Conservation (phyloP, 306 rosid genomes). For the Myrica gale region DNA sequence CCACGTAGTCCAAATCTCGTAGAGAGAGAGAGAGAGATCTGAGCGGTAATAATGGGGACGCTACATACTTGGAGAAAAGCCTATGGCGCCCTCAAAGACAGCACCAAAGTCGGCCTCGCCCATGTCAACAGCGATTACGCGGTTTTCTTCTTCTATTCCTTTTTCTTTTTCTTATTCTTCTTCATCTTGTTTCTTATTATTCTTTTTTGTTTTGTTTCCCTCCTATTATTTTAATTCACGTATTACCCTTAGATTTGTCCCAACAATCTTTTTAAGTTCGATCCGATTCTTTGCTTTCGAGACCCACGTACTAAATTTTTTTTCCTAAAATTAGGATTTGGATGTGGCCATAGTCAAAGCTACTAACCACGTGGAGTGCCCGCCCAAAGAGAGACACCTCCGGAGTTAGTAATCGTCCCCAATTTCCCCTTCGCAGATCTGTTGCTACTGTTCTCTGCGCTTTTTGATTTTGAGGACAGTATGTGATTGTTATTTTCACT, state of each 20-base stretch:
- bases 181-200: background rate
- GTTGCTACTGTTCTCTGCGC: conserved; percentile 14
- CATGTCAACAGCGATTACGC: conserved; percentile 99
- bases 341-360: conserved; percentile 99
- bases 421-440: conserved; percentile 15
- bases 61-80: conserved; percentile 98
- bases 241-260: conserved; percentile 10
- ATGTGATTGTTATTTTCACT: background rate
- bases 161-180: background rate
- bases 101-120: conserved; percentile 99
- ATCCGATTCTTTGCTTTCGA: conserved; percentile 18
- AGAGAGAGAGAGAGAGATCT: conserved; percentile 34
- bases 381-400: conserved; percentile 95
- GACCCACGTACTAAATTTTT: background rate
- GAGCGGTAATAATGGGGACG: conserved; percentile 65
- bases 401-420: conserved; percentile 61
- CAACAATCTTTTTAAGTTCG: background rate
- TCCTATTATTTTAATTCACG: background rate
- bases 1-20: conserved; percentile 34
- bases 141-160: conserved; percentile 24
- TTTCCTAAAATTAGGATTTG: conserved; percentile 78
- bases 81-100: conserved; percentile 89
- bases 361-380: conserved; percentile 96
- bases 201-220: conserved; percentile 15
- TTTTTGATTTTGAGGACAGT: background rate